phyloP scores from a whole-genome alignment of 2,329 filamentous ascomycete genomes.

The Penicillium sp. region DNA sequence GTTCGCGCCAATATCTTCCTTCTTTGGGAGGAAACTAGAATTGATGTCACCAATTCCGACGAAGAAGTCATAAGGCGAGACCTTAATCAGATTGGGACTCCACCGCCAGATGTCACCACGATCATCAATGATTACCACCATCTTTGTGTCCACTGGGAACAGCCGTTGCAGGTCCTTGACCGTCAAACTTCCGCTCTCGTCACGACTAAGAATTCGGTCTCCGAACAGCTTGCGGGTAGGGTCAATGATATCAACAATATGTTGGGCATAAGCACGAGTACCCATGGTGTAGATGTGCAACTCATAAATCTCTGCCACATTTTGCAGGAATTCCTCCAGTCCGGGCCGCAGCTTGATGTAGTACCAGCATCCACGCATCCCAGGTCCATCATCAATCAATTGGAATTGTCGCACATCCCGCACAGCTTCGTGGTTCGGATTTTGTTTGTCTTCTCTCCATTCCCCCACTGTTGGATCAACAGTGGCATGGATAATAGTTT shows the following conservation, averaged over 20 bases:
- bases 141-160: conserved; percentile 94
- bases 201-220: conserved; percentile 87
- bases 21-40: conserved; percentile 87
- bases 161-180: conserved; percentile 82
- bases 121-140: conserved; percentile 99
- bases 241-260: conserved; percentile 87
- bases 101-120: conserved; percentile 94
- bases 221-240: conserved; percentile 82
- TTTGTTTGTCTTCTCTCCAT: conserved; percentile 80
- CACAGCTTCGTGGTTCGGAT: conserved; percentile 83
- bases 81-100: conserved; percentile 85
- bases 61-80: conserved; percentile 94
- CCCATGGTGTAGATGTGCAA: conserved; percentile 99
- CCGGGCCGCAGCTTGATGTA: conserved; percentile 97
- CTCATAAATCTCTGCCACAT: conserved; percentile 74
- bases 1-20: conserved; percentile 45
- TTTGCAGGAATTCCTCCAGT: conserved; percentile 67
- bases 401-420: conserved; percentile 84
- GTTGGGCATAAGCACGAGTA: conserved; percentile 86
- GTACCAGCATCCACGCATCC: conserved; percentile 75
- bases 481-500: conserved; percentile 96
- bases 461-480: conserved; percentile 94
- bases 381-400: conserved; percentile 72
- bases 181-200: conserved; percentile 89
- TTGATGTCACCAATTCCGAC: conserved; percentile 98